Evolutionary conservation across 2,329 filamentous ascomycete species (phyloP), one percentile per base, ranked within the genome.

Genomic region (Botrytis fabae): DNA sequence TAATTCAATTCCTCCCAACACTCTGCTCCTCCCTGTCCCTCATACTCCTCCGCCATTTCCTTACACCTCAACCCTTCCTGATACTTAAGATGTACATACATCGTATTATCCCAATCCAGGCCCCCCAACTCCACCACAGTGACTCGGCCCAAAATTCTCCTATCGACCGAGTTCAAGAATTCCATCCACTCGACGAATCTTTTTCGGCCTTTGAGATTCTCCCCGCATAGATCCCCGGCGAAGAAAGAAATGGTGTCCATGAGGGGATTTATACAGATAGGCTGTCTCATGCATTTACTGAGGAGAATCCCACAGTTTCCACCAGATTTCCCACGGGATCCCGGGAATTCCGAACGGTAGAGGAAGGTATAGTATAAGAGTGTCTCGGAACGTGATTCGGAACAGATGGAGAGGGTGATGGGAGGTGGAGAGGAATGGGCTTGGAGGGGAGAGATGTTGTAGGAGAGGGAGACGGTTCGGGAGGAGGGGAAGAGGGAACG

Each of bases 301-400:
- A 42, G 35, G 18, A 42, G 35, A 28, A 42, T 32, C 2, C 64
- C 35, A 40, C 46, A 54, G 32, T 54, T 40, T 0, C 35, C 64
- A 25, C 64, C 46, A 0, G 25, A 4, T 40, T 16, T 28, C 8
- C 64, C 46, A 4, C 32, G 46, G 4, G 46, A 40, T 28, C 38
- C n/a, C 16, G 32, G 18, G 18, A 66, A 72, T 57, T 66, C 61
- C 20, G 20, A 59, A 14, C 70, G 62, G 28, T 72, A 72, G 8
- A 72, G 42, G 1, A 72, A 28, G 6, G 62, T 66, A 22, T 72
- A 72, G 48, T 68, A 40, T 28, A 44, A 28, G 9, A 72, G 48
- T 28, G 70, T 72, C n/a, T 72, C 70, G 22, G 48, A 63, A 68
- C 70, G 70, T 60, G 70, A 72, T 60, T 72, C 70, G 2, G 28